Percentiles rank a stretch among this genome's conserved stretches.
These are phyloP conservation scores for Mucor circinelloides DNA, from an alignment of 371 early-diverging fungal genomes.

Conservation along the genomic window DNA sequence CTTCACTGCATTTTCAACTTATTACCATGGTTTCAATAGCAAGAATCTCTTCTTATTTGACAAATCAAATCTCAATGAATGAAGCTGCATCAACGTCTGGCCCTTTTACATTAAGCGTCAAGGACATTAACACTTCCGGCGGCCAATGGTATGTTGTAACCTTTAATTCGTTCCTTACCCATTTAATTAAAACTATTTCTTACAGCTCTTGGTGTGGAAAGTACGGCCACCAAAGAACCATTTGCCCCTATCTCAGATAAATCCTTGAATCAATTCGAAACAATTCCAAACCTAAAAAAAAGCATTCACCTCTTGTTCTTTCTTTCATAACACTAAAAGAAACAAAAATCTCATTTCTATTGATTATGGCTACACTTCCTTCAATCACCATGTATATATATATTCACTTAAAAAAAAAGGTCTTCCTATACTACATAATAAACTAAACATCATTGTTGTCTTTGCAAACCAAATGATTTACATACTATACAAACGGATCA, in stretches of 20 bases:
- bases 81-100: not conserved
- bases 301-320: not conserved
- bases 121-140: constrained; percentile 16
- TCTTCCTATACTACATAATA: not conserved
- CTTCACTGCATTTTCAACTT: not conserved
- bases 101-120: not conserved
- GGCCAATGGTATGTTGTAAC: constrained; percentile 22
- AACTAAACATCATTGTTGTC: not conserved
- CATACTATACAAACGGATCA: not conserved
- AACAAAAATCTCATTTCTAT: not conserved
- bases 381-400: not conserved
- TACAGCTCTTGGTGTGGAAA: constrained; percentile 21
- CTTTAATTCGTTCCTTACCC: not conserved
- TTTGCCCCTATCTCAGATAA: constrained; percentile 15
- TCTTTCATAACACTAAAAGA: not conserved
- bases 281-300: not conserved
- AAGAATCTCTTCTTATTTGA: not conserved
- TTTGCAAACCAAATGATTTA: not conserved
- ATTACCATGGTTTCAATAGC: not conserved
- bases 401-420: not conserved
- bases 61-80: not conserved
- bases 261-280: not conserved
- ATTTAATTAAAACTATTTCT: not conserved
- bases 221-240: constrained; percentile 15
- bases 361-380: not conserved